These are phyloP conservation scores for Akebia trifoliata DNA, from an alignment of 164 flowering plant genomes.

Conservation along the genomic window DNA sequence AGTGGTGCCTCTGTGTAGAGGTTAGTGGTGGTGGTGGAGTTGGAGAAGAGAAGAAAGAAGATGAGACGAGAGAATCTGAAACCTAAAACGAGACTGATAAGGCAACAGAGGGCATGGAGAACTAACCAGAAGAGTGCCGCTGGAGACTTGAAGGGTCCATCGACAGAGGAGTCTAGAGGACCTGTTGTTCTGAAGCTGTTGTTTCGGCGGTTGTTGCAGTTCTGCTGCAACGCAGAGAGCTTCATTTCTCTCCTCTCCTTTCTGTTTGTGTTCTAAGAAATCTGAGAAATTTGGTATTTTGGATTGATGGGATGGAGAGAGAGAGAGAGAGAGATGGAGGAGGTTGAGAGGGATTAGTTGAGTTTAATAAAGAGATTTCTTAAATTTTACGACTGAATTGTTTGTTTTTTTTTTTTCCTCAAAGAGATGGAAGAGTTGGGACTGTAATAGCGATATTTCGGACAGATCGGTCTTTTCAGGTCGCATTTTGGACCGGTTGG, in stretches of 20 bases:
- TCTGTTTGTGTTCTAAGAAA: conserved; percentile 9
- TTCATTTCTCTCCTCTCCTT: conserved; percentile 35
- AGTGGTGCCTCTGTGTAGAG: conserved; percentile 23
- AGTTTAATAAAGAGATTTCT: conserved; percentile 5
- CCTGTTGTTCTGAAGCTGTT: conserved; percentile 54
- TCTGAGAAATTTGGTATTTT: background rate
- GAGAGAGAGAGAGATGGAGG: background rate
- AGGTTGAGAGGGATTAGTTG: background rate
- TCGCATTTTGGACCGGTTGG: background rate
- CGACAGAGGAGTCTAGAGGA: conserved; percentile 40
- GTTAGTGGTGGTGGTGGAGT: conserved; percentile 22
- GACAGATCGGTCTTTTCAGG: too few species aligned
- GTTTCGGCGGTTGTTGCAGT: conserved; percentile 46
- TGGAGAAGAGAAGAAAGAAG: conserved; percentile 66
- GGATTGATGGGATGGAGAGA: background rate
- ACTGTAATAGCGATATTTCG: too few species aligned
- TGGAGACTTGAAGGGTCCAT: conserved; percentile 48
- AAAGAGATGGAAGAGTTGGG: too few species aligned
- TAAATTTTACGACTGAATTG: conserved; percentile 5
- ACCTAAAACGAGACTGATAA: conserved; percentile 74
- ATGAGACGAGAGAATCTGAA: conserved; percentile 78
- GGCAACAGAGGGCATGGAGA: conserved; percentile 70
- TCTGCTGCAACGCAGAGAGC: conserved; percentile 58
- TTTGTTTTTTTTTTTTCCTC: background rate
- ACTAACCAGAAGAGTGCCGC: conserved; percentile 64